A percentile compares a stretch with the other conserved stretches of the same genome.
Conservation (phyloP, 306 rosid species). For the Castanopsis chinensis region DNA sequence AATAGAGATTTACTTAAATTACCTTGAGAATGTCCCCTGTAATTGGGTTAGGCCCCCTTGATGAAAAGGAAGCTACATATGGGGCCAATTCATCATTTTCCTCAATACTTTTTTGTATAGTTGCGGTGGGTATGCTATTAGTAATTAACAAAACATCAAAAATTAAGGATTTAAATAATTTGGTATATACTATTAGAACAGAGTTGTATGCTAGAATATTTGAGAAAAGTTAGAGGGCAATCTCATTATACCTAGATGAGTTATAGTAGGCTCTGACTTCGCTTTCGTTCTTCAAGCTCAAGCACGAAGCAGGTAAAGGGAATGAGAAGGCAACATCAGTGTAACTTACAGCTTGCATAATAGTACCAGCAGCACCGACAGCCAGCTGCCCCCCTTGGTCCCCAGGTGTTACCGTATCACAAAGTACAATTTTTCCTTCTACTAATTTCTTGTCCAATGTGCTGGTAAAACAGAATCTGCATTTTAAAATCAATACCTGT, state of each 20-base stretch:
- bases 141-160: neutral
- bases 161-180: neutral
- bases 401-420: too few relatives aligned
- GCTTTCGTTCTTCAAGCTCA: neutral
- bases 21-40: too few relatives aligned
- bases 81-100: constrained; percentile 23
- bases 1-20: neutral
- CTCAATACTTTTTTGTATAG: constrained; percentile 30
- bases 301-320: constrained; percentile 26
- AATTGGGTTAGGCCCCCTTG: constrained; percentile 11
- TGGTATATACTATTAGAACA: too few relatives aligned
- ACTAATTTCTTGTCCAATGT: constrained; percentile 23
- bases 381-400: neutral
- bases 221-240: too few relatives aligned
- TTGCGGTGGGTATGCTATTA: constrained; percentile 22
- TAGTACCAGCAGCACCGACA: constrained; percentile 21
- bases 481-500: neutral
- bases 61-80: constrained; percentile 26
- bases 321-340: neutral
- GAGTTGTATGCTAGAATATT: too few relatives aligned
- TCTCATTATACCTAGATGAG: constrained; percentile 14
- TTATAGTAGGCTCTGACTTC: neutral
- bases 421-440: constrained; percentile 36
- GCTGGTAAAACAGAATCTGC: neutral
- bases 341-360: neutral